These are phyloP conservation scores for Rhododendron simsii DNA, from an alignment of 148 eudicot genomes.

Conservation along the genomic window DNA sequence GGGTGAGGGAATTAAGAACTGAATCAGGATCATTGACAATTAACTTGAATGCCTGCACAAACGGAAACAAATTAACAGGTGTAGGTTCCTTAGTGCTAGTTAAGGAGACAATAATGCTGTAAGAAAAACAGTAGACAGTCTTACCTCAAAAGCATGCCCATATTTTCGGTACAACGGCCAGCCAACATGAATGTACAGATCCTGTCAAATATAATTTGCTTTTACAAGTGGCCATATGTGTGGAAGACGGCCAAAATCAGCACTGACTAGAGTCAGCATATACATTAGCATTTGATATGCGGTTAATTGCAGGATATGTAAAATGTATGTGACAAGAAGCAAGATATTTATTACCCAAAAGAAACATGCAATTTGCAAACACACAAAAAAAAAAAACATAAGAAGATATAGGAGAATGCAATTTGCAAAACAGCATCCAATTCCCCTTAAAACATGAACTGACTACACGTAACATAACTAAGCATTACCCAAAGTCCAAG, in stretches of 20 bases:
- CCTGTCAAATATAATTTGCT: constrained; percentile 43
- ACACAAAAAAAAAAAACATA: not conserved
- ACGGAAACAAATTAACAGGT: not conserved
- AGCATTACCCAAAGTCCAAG: not conserved
- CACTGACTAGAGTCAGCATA: not conserved
- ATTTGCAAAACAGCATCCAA: not conserved
- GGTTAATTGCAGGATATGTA: not conserved
- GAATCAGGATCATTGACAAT: constrained; percentile 88
- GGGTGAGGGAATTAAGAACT: constrained; percentile 71
- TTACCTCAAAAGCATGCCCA: constrained; percentile 97
- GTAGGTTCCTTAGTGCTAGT: not conserved
- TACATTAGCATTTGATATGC: not conserved
- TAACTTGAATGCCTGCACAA: constrained; percentile 73
- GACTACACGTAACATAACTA: not conserved
- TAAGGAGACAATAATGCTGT: not conserved
- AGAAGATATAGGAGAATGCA: not conserved
- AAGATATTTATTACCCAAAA: not conserved
- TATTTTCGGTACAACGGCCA: constrained; percentile 95
- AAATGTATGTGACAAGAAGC: not conserved
- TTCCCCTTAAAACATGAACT: not conserved
- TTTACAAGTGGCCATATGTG: constrained; percentile 1
- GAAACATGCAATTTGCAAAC: not conserved
- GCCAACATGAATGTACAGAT: constrained; percentile 73
- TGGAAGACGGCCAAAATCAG: constrained; percentile 7
- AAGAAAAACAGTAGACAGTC: not conserved